Evolutionary conservation across 2,329 filamentous ascomycete species (phyloP), one percentile per base, ranked within the genome.

Genomic region (Alternaria tenuissima): DNA sequence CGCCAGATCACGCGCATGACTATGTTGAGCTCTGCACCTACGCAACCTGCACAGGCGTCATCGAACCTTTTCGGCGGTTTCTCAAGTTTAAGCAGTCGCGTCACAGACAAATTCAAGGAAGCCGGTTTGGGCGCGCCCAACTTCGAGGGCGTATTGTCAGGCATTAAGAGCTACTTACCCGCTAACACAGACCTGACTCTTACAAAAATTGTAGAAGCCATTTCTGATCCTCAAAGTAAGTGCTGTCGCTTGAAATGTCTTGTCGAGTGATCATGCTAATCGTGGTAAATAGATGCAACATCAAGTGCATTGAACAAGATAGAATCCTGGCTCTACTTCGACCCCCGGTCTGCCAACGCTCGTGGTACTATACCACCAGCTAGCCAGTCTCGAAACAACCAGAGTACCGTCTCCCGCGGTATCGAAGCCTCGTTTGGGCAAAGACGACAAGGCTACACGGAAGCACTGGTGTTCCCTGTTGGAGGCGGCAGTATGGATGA

Each of bases 401-500:
- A 80, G 55, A 69, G 65, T 43, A 80, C 62, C 79, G 80, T 66
- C 73, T 79, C 75, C 36, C 78, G 63, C 76, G 93, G 93, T 4
- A 92, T 90, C 24, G 86, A 87, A 34, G 94, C 93, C 7, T 96
- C 88, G 56, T 98, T 98, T 78, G 95, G 94, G 1, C 94, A 98
- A 79, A 83, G 93, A 61, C 84, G 94, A 55, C 94, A 97, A 73
- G 93, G 92, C 0, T 97, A 94, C 79, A 91, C 88, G 49, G 94
- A 97, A 73, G 92, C 93, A 1, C 90, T 97, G 55, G 92, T 97
- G n/a, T 97, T 97, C 75, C 94, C 92, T 0, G 93, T 80, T 3
- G 95, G 95, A 4, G 95, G 96, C 47, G 95, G 95, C 42, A 97
- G 93, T 76, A 98, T 99, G 92, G 95, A 99, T 70, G 95, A 99